Evolutionary conservation across 306 rosid genomes (phyloP), one percentile per base, ranked within the genome.

Genomic region (Quercus dentata): DNA sequence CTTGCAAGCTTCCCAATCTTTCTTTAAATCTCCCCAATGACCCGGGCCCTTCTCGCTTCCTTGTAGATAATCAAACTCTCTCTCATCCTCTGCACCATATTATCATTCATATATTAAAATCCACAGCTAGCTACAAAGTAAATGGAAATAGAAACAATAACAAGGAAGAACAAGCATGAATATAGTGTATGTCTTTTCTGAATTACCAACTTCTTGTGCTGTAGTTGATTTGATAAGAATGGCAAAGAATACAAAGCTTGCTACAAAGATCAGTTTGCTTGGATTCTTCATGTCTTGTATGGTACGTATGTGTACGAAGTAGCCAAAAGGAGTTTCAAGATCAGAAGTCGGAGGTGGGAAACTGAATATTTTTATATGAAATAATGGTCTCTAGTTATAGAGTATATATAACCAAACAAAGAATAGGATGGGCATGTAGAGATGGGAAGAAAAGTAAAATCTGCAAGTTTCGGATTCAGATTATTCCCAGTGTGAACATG

Each of bases 171-270:
- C 14, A 35, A 8, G 30, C 17, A 2, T 49, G 54, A 11, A 49
- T 12, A 49, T 49, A 23, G 1, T 27, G 14, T 35, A 54, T 25
- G 64, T 62, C 33, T 10, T 14, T 14, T 74, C 8, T 63, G 4
- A 85, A 77, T 57, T 88, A 93, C 97, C 97, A 61, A 84, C 91
- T 94, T 94, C 97, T 69, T 88, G 92, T 15, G 92, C 93, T 58
- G 44, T 35, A 27, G 44, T 77, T 58, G 84, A 73, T 49, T 82
- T 52, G 20, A 72, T 62, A 78, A 65, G 41, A 65, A 82, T 21
- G 10, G 51, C 19, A 18, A 80, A 17, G 14, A 85, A 27, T 11
- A 86, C 17, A 8, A 76, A 68, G 49, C 74, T 75, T 30, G 74
- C 78, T 18, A 74, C 27, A 49, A 76, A 70, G 35, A 64, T 25